Evolutionary conservation across 225 moss, liverwort and hornwort genomes (phyloP).

Genomic region (Marchantia paleacea): DNA sequence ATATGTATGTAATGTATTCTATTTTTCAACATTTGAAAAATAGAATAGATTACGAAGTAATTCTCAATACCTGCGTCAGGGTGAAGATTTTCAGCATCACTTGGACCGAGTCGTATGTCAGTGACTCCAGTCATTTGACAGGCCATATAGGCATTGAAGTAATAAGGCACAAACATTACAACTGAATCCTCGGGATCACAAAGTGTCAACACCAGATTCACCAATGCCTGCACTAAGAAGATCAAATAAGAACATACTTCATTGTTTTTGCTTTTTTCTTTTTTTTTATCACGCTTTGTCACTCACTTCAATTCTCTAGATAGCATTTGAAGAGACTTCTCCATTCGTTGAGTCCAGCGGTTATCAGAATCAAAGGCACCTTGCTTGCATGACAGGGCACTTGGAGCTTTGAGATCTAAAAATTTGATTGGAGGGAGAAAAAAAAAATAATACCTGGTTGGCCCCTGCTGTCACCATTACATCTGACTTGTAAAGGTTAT

Average conservation of each 20-base stretch:
- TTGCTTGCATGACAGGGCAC: neutral
- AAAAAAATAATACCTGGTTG: conserved; percentile 67
- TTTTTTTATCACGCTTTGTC: too few species aligned
- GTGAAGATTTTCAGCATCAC: conserved; percentile 67
- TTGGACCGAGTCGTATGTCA: conserved; percentile 83
- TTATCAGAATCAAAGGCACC: neutral
- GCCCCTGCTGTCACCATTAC: conserved; percentile 99
- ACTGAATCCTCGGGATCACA: conserved; percentile 98
- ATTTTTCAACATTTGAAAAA: too few species aligned
- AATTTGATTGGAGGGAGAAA: too few species aligned
- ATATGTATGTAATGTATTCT: too few species aligned
- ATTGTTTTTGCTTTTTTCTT: neutral
- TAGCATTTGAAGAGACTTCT: too few species aligned
- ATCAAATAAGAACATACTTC: neutral
- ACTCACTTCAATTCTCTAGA: too few species aligned
- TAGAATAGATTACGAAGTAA: too few species aligned
- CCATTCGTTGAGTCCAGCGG: neutral
- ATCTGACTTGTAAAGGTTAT: conserved; percentile 73
- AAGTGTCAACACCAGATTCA: conserved; percentile 82
- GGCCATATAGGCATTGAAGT: conserved; percentile 98
- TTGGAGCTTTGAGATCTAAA: too few species aligned
- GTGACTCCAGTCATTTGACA: conserved; percentile 99
- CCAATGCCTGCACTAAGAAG: conserved; percentile 67
- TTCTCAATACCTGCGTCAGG: conserved; percentile 75
- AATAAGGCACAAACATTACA: conserved; percentile 90